Base-by-base conservation (phyloP, 2,329 filamentous ascomycete genomes). In the Penicillium sp. region DNA sequence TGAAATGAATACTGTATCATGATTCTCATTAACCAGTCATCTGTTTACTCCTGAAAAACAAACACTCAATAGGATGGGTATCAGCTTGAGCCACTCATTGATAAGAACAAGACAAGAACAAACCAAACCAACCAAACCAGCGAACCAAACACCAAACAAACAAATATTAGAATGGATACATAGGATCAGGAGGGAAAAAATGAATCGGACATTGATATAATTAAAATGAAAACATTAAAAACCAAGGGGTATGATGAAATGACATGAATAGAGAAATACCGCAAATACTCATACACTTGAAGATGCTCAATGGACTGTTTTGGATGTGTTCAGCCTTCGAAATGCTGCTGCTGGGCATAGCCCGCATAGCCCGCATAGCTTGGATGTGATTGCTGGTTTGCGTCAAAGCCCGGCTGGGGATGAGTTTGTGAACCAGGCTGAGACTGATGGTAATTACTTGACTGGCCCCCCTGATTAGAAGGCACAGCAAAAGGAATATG, bases 401-500 rank as follows among this genome's bases (percentile, higher is more conserved):
- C 30, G 18, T 47, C 52, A 11, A 12, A 55, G 26, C 33, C 43
- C 20, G 23, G 11, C 18, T 40, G 52, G 23, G 12, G 24, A 20
- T 55, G 35, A 21, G n/a, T n/a, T n/a, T n/a, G n/a, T n/a, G n/a
- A n/a, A n/a, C n/a, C n/a, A n/a, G 14, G 12, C 24, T 52, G 38
- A 35, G 24, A 21, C 9, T 45, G 26, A 7, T 14, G 9, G 5
- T 26, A 18, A 21, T 55, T 14, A 4, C 21, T 9, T 16, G 45
- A 26, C 6, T 47, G 33, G 48, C 28, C 14, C 11, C 6, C 18
- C 16, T 20, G 43, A 14, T 40, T 8, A 16, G 38, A 28, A 33
- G 33, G 16, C 23, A 47, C 18, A 5, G 70, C 71, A 65, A 79
- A 79, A 5, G 72, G 74, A 57, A 79, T 79, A 3, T 69, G 66